phyloP scores from a whole-genome alignment of 2,329 filamentous ascomycete species.

The Ophiostoma populinum region DNA sequence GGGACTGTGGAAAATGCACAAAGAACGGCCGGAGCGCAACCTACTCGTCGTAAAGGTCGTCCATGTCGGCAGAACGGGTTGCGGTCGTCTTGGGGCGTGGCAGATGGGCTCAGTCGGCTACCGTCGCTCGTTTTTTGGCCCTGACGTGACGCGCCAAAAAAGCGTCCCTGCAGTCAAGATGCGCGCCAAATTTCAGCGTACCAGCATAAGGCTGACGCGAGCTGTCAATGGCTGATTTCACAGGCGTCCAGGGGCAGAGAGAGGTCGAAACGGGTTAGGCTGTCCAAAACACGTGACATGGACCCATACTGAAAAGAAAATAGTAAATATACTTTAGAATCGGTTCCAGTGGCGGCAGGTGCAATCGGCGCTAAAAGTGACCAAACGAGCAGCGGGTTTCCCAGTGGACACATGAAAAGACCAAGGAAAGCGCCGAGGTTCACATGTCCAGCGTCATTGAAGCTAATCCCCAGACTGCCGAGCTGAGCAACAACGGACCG shows the following conservation, averaged over 20 bases:
- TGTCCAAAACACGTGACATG: slow-evolving; percentile 2
- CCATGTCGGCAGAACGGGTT: slow-evolving; percentile 31
- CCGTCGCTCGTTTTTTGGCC: slow-evolving; percentile 1
- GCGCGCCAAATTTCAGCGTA: slow-evolving; percentile 2
- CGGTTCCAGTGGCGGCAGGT: not conserved
- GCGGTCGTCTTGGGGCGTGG: not conserved
- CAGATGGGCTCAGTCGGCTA: not conserved
- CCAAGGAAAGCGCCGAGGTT: slow-evolving; percentile 6
- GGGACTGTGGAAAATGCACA: too few species aligned
- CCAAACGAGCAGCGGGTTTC: not conserved
- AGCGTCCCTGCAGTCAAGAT: slow-evolving; percentile 1
- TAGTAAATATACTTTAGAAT: not conserved
- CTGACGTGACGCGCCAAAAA: slow-evolving; percentile 7
- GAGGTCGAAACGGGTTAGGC: too few species aligned
- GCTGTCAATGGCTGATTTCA: slow-evolving; percentile 3
- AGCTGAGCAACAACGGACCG: slow-evolving; percentile 3
- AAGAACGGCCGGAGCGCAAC: not conserved
- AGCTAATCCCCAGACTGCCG: slow-evolving; percentile 6
- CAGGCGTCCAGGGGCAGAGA: not conserved
- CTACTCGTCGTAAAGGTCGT: slow-evolving; percentile 94
- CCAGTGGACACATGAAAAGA: slow-evolving; percentile 5
- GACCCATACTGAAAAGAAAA: too few species aligned
- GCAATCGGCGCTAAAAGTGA: slow-evolving; percentile 4
- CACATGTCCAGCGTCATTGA: slow-evolving; percentile 9
- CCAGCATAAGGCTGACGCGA: slow-evolving; percentile 6